A percentile compares a stretch with the other conserved stretches of the same genome.
phyloP scores from a whole-genome alignment of 805 yeast genomes.

The Metschnikowia colocasiae region DNA sequence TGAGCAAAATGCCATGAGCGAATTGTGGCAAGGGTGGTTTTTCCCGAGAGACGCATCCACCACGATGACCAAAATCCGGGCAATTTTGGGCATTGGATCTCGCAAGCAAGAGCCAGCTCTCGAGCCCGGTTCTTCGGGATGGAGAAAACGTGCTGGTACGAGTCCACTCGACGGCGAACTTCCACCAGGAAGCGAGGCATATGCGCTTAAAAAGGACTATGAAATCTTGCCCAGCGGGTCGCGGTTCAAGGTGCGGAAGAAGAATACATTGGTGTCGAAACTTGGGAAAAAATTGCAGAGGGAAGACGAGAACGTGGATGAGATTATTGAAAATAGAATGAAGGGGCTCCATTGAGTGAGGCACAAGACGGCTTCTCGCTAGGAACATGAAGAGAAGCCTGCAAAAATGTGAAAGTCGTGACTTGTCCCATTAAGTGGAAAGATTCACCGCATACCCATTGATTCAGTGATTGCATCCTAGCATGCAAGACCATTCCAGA shows the following conservation, averaged over 20 bases:
- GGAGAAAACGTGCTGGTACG: conserved; percentile 49
- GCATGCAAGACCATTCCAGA: no score
- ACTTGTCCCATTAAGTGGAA: no score
- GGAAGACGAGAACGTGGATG: conserved; percentile 46
- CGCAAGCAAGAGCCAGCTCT: conserved; percentile 14
- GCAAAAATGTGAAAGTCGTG: no score
- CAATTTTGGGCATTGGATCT: conserved; percentile 18
- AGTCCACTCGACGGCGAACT: conserved; percentile 44
- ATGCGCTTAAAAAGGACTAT: conserved; percentile 26
- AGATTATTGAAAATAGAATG: conserved; percentile 51
- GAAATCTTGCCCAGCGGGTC: conserved; percentile 77
- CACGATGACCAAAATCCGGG: conserved; percentile 9
- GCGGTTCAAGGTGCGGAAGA: conserved; percentile 41
- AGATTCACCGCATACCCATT: no score
- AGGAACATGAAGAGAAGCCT: no score
- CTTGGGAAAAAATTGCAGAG: conserved; percentile 39
- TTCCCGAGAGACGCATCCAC: conserved; percentile 49
- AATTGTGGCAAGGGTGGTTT: conserved; percentile 76
- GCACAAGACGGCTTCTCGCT: no score
- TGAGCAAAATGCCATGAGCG: conserved; percentile 69
- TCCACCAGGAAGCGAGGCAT: conserved; percentile 46
- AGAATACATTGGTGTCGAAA: conserved; percentile 22
- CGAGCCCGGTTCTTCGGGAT: conserved; percentile 29
- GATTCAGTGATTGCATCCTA: no score
- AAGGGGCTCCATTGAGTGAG: background rate